A percentile compares a stretch with the other conserved stretches of the same genome.
These are phyloP conservation scores for Aspergillus sclerotioniger DNA, from an alignment of 495 filamentous ascomycete genomes.

Conservation along the genomic window DNA sequence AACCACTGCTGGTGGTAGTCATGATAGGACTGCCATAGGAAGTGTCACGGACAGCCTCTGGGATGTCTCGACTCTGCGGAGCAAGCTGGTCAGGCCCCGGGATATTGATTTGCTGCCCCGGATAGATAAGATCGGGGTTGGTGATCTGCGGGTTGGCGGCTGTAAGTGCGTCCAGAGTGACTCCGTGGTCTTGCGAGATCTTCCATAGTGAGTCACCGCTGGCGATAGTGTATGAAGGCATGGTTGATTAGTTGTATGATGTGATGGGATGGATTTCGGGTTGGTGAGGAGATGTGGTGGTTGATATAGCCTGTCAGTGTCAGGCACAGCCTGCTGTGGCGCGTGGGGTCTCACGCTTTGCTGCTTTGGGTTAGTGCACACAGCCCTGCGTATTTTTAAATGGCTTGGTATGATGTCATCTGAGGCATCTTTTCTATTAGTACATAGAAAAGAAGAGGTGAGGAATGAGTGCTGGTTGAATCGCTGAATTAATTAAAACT, in stretches of 20 bases:
- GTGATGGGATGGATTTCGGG: neutral
- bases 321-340: no score
- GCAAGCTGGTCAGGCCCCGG: neutral
- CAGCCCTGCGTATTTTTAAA: no score
- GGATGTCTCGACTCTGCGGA: neutral
- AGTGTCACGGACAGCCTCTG: neutral
- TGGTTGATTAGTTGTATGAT: neutral
- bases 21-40: neutral
- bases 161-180: slow-evolving; percentile 3
- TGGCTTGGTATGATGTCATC: no score
- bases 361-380: no score
- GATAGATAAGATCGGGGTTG: slow-evolving; percentile 10
- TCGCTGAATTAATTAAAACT: no score
- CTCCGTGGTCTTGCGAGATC: slow-evolving; percentile 7
- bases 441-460: no score
- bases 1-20: neutral
- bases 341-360: no score
- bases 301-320: no score
- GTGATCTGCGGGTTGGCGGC: slow-evolving; percentile 12
- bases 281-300: neutral
- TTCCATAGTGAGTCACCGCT: slow-evolving; percentile 10
- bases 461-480: no score
- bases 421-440: no score
- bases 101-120: slow-evolving; percentile 6
- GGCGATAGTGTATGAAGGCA: slow-evolving; percentile 8